Base-by-base conservation (phyloP, 2,329 filamentous ascomycete genomes). In the Arthrocladium fulminans region DNA sequence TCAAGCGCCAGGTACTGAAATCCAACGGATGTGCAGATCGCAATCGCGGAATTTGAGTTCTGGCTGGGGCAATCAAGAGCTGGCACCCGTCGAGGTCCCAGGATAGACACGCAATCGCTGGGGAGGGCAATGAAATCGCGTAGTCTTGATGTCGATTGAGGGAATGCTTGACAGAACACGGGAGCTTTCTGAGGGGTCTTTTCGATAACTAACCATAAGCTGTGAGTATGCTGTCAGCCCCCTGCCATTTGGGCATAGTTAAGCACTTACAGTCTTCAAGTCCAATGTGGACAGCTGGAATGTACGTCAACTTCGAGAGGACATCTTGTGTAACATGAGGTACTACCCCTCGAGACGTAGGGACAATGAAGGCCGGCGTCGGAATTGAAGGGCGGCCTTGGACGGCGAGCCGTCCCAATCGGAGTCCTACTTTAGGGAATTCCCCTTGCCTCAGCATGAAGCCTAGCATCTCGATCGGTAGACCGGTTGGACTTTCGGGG, bases 241-340 rank as follows among this genome's bases (percentile, higher is more conserved):
- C 41, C 29, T 24, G 48, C 40, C 42, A 19, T 30, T 19, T 23
- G 45, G 22, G 22, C 25, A 22, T 47, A 35, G 27, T 39, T 23
- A 27, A 7, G 20, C 40, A 66, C 85, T 67, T 74, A 96, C 92
- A 97, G 66, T 98, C 92, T 73, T 98, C 92, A 23, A 97, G 70
- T 0, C 84, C 86, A 60, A 92, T 72, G 63, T 94, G 94, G 2
- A 86, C 74, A 22, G 84, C 85, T 23, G 72, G 71, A 51, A 94
- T 73, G 3, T 75, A 64, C 1, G 82, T 81, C 59, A 84, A 73
- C 48, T 79, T 81, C 34, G 68, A 65, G 55, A 92, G 73, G 52
- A 84, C 84, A 70, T 98, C 92, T 32, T 88, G 89, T 2, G 89
- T 86, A 55, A 98, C 69, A 68, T 98, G 92, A 45, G 92, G 88